phyloP scores from a whole-genome alignment of 768 basidiomycete genomes.

The Amanita pallidorosea region DNA sequence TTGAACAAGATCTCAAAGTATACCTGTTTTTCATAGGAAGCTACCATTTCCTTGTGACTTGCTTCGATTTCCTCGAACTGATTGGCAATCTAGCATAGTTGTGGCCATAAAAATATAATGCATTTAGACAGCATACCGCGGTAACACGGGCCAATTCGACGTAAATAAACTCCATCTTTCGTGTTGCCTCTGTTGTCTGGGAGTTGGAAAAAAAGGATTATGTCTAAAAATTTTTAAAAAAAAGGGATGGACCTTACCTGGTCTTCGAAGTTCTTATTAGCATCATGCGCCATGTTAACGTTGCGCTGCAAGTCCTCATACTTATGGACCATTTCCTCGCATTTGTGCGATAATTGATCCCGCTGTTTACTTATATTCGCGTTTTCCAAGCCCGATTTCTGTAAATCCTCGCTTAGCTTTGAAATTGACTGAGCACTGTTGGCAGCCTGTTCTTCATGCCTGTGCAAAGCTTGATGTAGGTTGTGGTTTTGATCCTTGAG shows the following conservation, averaged over 20 bases:
- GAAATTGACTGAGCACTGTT: not conserved
- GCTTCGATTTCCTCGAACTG: not conserved
- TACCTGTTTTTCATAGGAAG: slow-evolving; percentile 1
- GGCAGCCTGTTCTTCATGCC: not conserved
- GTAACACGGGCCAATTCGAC: not conserved
- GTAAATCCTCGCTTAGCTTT: not conserved
- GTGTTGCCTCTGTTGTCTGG: not conserved
- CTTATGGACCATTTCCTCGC: not conserved
- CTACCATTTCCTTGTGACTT: not conserved
- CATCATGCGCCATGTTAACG: not conserved
- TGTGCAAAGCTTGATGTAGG: not conserved
- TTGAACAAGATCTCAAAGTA: not conserved
- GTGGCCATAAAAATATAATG: not conserved
- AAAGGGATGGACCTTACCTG: not conserved
- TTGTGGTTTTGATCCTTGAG: slow-evolving; percentile 1
- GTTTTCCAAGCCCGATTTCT: not conserved
- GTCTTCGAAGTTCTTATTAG: not conserved
- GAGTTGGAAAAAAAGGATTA: not conserved
- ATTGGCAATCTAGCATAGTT: not conserved
- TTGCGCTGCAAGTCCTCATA: not conserved
- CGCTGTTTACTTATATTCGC: not conserved
- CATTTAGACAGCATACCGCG: not conserved
- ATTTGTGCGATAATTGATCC: not conserved
- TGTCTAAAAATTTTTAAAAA: not conserved
- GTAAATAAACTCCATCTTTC: not conserved